Percentiles rank a stretch among this genome's conserved stretches.
Evolutionary conservation across 2,329 filamentous ascomycete genomes (phyloP).

Genomic region (Epichloe sp.): DNA sequence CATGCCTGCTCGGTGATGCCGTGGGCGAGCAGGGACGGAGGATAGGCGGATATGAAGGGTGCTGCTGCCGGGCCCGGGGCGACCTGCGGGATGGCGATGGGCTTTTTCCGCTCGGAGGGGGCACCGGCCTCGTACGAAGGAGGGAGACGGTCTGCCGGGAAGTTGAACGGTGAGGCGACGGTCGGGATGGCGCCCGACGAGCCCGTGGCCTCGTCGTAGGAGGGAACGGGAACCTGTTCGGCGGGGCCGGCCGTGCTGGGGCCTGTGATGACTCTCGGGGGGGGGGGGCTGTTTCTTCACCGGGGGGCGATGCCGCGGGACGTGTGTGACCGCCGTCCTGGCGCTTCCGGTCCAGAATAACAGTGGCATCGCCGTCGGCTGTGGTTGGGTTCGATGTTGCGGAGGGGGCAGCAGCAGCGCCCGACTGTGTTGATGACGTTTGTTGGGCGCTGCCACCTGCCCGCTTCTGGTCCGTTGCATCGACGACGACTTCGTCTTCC

Average conservation of each 20-base stretch:
- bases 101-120: conserved; percentile 8
- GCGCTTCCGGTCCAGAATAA: too few relatives aligned
- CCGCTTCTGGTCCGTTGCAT: too few relatives aligned
- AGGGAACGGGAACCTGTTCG: conserved; percentile 1
- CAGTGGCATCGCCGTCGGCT: too few relatives aligned
- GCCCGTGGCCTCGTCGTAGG: conserved; percentile 4
- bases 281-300: too few relatives aligned
- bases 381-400: too few relatives aligned
- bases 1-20: conserved; percentile 24
- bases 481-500: too few relatives aligned
- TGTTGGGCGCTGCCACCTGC: too few relatives aligned
- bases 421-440: neutral
- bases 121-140: conserved; percentile 14
- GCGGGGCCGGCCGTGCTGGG: neutral
- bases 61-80: conserved; percentile 18
- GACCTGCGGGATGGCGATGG: conserved; percentile 29
- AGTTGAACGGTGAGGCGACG: conserved; percentile 23
- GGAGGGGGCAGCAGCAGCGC: too few relatives aligned
- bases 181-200: conserved; percentile 5
- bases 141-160: conserved; percentile 15
- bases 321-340: too few relatives aligned
- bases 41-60: conserved; percentile 24
- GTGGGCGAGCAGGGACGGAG: conserved; percentile 23
- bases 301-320: too few relatives aligned
- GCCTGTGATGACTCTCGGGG: neutral